Evolutionary conservation across 331 rosid species (phyloP), one percentile per base, ranked within the genome.

Genomic region (Prunus yedoensis): DNA sequence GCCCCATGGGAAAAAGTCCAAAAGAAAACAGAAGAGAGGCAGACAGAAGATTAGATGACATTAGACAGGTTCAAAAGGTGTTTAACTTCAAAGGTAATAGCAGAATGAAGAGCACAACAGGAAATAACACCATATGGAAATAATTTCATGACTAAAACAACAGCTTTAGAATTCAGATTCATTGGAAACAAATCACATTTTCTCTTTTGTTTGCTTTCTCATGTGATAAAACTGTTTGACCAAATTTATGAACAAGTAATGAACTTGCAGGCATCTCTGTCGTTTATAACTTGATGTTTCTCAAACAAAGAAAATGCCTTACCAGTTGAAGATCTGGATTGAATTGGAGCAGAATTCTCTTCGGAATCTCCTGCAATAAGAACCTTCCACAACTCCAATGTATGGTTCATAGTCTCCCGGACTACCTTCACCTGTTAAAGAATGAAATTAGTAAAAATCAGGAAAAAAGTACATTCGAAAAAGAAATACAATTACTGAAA

Each of bases 361-460:
- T 76, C 89, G 25, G 78, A 77, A 62, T 80, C 81, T 71, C 79
- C 80, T 65, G 84, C 8, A 68, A 78, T 16, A 27, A 92, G 82
- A 66, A 85, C 90, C 87, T 88, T 88, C 99, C 99, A 95, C 74
- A 77, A 68, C 80, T 89, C 96, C 88, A 92, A 85, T 27, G 93
- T 77, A 15, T 86, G 85, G 77, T 89, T 95, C 98, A 95, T 92
- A 17, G 90, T 91, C 76, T 95, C 98, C 53, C 98, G 81, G 17
- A 95, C 99, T 23, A 92, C 84, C 88, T 95, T 95, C 59, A 95
- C 93, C 99, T 95, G 87, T 70, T 45, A 78, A 78, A 27, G 32
- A 63, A 21, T 16, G 16, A 68, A 52, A 17, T 4, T n/a, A 73
- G 15, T 3, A 8, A 60, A 73, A 73, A 17, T 10, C 15, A 12